phyloP scores from a whole-genome alignment of 257 asterid genomes.

The Galeopsis tetrahit region DNA sequence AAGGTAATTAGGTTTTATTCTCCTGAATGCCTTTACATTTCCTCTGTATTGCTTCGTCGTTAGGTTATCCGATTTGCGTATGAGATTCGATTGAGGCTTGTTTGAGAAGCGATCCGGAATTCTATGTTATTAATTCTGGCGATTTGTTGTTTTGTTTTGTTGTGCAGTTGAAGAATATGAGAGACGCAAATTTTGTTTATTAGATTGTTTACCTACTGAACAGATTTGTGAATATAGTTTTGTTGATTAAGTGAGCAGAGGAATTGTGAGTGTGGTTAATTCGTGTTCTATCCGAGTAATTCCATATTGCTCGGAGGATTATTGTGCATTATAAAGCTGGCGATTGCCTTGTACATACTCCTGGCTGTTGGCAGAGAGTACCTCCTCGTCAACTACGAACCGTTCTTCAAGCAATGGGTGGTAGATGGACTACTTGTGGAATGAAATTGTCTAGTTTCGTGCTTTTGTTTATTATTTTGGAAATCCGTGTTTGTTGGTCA shows the following conservation, averaged over 20 bases:
- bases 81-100: slow-evolving; percentile 26
- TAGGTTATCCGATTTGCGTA: slow-evolving; percentile 23
- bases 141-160: slow-evolving; percentile 18
- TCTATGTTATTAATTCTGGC: slow-evolving; percentile 39
- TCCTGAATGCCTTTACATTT: slow-evolving; percentile 35
- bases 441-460: slow-evolving; percentile 44
- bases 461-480: slow-evolving; percentile 56
- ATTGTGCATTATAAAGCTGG: slow-evolving; percentile 64
- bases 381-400: slow-evolving; percentile 54
- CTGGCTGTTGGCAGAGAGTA: slow-evolving; percentile 73
- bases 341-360: slow-evolving; percentile 52
- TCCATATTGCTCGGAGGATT: slow-evolving; percentile 62
- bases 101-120: slow-evolving; percentile 35
- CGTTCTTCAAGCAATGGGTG: slow-evolving; percentile 64
- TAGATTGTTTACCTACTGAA: slow-evolving; percentile 39
- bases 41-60: slow-evolving; percentile 36
- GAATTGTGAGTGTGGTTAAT: slow-evolving; percentile 35
- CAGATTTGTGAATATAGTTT: slow-evolving; percentile 42
- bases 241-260: slow-evolving; percentile 34
- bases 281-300: slow-evolving; percentile 55
- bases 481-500: slow-evolving; percentile 61
- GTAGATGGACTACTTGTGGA: slow-evolving; percentile 60
- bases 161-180: slow-evolving; percentile 52
- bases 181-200: slow-evolving; percentile 51
- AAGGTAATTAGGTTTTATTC: slow-evolving; percentile 29